Conservation (phyloP, 352 stramenopile species). For the Halophytophthora batemanensis region DNA sequence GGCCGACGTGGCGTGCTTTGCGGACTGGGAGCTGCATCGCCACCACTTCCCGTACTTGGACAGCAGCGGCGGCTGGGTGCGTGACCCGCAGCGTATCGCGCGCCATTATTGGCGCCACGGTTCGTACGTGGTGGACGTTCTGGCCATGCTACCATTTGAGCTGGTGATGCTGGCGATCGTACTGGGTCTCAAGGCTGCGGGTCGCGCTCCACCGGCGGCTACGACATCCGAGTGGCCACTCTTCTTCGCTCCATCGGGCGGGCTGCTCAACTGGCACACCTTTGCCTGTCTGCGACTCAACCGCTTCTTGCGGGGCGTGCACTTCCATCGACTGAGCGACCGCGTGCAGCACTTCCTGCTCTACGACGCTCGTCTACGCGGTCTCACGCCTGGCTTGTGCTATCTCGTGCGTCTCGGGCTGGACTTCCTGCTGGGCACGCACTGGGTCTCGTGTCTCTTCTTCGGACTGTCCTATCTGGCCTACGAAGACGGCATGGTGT, state of each 20-base stretch:
- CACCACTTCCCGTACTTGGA: constrained; percentile 55
- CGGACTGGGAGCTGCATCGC: constrained; percentile 59
- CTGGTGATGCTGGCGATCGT: constrained; percentile 29
- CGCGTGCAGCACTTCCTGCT: constrained; percentile 48
- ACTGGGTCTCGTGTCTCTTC: constrained; percentile 58
- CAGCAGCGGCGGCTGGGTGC: constrained; percentile 33
- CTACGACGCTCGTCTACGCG: constrained; percentile 35
- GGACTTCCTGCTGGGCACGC: constrained; percentile 45
- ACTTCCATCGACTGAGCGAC: constrained; percentile 44
- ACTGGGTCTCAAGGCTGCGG: constrained; percentile 15
- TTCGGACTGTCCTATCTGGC: constrained; percentile 52
- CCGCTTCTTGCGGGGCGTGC: constrained; percentile 45
- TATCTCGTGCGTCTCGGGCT: constrained; percentile 47
- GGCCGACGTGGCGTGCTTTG: constrained; percentile 37
- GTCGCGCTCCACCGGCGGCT: constrained; percentile 13
- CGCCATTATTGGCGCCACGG: constrained; percentile 47
- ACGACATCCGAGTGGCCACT: constrained; percentile 22
- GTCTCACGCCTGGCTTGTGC: constrained; percentile 22
- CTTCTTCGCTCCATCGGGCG: constrained; percentile 9
- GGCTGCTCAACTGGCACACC: constrained; percentile 43
- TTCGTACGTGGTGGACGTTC: constrained; percentile 42
- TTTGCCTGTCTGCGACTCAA: constrained; percentile 50
- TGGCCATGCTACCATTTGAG: constrained; percentile 52
- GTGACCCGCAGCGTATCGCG: constrained; percentile 31
- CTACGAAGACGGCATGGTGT: constrained; percentile 30